Conservation (phyloP, 768 basidiomycete species). For the Porpolomopsis calyptriformis region DNA sequence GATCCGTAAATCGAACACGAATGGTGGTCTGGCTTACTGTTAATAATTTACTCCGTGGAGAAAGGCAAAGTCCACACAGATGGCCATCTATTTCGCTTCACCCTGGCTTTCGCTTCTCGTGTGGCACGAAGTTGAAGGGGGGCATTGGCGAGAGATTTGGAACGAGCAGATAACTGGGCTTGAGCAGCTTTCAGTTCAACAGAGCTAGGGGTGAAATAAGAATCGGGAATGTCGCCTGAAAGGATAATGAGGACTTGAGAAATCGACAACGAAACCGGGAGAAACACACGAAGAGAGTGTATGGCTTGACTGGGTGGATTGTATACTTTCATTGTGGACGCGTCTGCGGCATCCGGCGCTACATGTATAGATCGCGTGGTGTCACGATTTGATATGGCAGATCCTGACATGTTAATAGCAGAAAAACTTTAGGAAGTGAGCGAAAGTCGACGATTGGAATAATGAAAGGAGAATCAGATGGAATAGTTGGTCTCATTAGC, state of each 20-base stretch:
- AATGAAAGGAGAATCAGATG: conserved; percentile 33
- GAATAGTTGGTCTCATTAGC: conserved; percentile 58
- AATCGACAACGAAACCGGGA: not conserved
- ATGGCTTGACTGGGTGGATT: conserved; percentile 26
- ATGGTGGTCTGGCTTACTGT: conserved; percentile 56
- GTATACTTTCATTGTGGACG: conserved; percentile 37
- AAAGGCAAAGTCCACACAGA: conserved; percentile 35
- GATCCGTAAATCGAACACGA: conserved; percentile 71
- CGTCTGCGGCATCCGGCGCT: not conserved
- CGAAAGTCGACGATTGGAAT: not conserved
- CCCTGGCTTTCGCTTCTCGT: conserved; percentile 51
- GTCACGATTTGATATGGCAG: not conserved
- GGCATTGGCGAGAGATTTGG: conserved; percentile 53
- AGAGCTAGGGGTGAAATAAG: conserved; percentile 61
- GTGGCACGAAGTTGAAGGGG: conserved; percentile 57
- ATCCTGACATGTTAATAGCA: conserved; percentile 1
- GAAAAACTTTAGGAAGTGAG: conserved; percentile 13
- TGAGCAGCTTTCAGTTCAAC: conserved; percentile 65
- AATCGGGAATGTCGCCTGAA: conserved; percentile 47
- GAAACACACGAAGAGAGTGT: conserved; percentile 25
- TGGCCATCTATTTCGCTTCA: conserved; percentile 62
- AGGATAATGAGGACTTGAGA: not conserved
- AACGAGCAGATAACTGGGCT: conserved; percentile 47
- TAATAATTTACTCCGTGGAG: conserved; percentile 1
- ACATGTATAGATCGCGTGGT: not conserved